phyloP scores from a whole-genome alignment of 2,329 filamentous ascomycete genomes.

The Corinectria fuckeliana region DNA sequence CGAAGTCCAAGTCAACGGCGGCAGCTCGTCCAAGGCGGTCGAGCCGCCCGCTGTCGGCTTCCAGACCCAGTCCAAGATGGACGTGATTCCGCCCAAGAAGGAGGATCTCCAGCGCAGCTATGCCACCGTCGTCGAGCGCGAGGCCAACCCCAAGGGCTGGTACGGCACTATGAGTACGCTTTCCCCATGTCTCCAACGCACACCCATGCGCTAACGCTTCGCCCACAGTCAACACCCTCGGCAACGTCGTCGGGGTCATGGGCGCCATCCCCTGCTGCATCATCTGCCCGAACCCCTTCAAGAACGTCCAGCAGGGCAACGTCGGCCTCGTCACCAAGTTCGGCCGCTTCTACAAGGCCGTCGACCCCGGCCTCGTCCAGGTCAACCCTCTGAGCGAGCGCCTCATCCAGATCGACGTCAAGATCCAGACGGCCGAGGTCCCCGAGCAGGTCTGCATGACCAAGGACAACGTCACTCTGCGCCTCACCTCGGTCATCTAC shows the following conservation, averaged over 20 bases:
- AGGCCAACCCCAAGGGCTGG: constrained; percentile 80
- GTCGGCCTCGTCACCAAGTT: constrained; percentile 97
- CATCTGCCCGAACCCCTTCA: constrained; percentile 94
- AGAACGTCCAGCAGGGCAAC: constrained; percentile 88
- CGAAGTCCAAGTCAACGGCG: constrained; percentile 35
- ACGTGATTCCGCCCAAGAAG: constrained; percentile 78
- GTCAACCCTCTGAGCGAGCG: constrained; percentile 94
- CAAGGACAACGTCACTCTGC: constrained; percentile 96
- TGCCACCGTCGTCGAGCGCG: constrained; percentile 67
- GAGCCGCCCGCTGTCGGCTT: constrained; percentile 48
- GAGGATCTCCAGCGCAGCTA: constrained; percentile 88
- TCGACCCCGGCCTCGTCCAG: constrained; percentile 96
- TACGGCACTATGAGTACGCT: constrained; percentile 83
- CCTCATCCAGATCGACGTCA: constrained; percentile 93
- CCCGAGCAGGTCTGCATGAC: constrained; percentile 98
- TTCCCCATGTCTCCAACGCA: neutral
- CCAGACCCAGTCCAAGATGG: constrained; percentile 62
- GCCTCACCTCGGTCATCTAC: constrained; percentile 97
- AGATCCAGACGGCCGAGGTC: constrained; percentile 98
- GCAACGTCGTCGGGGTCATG: constrained; percentile 74
- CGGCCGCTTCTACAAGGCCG: constrained; percentile 90
- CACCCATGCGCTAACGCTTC: constrained; percentile 3
- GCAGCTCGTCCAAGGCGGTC: constrained; percentile 42
- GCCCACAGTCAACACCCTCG: constrained; percentile 72
- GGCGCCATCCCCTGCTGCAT: constrained; percentile 93